Conservation (phyloP, 2,329 filamentous ascomycete species). For the Dendrostoma leiphaemia region DNA sequence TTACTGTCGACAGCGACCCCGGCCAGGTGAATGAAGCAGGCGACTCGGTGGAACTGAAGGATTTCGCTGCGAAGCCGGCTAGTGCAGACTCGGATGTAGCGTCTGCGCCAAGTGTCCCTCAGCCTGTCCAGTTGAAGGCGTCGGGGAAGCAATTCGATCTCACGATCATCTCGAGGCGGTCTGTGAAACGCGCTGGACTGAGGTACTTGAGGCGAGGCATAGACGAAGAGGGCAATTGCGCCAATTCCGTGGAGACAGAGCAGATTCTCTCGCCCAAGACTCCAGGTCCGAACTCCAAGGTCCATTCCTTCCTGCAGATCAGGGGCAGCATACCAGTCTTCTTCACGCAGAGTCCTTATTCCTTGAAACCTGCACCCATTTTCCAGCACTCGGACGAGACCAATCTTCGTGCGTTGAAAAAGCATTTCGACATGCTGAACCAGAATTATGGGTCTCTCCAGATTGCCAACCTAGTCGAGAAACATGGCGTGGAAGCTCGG, state of each 20-base stretch:
- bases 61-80: conserved; percentile 22
- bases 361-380: conserved; percentile 81
- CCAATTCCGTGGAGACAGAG: conserved; percentile 93
- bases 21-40: conserved; percentile 50
- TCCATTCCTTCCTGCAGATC: conserved; percentile 83
- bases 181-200: conserved; percentile 79
- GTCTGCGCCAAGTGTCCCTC: conserved; percentile 25
- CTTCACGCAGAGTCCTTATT: conserved; percentile 93
- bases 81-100: conserved; percentile 14
- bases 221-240: conserved; percentile 83
- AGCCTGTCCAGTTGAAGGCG: conserved; percentile 32
- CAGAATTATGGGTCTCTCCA: conserved; percentile 74
- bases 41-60: conserved; percentile 41
- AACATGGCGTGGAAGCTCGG: conserved; percentile 75
- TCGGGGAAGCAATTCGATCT: conserved; percentile 66
- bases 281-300: conserved; percentile 61
- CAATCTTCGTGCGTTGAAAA: conserved; percentile 75
- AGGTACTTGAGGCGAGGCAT: conserved; percentile 88
- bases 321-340: conserved; percentile 91
- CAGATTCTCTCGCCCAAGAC: conserved; percentile 76
- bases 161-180: conserved; percentile 90
- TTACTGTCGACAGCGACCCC: conserved; percentile 66
- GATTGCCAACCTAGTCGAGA: conserved; percentile 83
- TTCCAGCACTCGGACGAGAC: conserved; percentile 77
- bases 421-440: conserved; percentile 71